Base-by-base conservation (phyloP, 139 green algal species). In the Chlorella sp. region DNA sequence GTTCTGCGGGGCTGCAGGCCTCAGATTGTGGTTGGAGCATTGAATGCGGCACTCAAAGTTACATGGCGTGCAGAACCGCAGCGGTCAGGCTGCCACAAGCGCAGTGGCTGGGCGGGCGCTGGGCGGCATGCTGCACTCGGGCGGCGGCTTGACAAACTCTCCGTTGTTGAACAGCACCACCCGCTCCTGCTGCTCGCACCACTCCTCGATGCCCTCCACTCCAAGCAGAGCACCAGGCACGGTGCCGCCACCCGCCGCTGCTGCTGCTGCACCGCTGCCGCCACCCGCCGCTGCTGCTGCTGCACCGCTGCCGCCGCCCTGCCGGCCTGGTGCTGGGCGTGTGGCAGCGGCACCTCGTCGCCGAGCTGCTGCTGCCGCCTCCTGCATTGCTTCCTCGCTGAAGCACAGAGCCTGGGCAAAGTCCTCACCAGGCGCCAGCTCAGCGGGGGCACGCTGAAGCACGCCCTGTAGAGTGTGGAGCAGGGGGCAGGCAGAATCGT, bases 321-420 rank as follows among this genome's bases (percentile, higher is more conserved):
- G 17, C 72, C 51, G 28, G n/a, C 72, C 44, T 17, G 44, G 11
- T 20, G n/a, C 71, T 7, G n/a, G n/a, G 15, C 2, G 68, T 2
- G 44, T 12, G 72, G 72, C 72, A 28, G 3, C 72, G 17, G 55
- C 47, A 2, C 30, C 55, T 36, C 55, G 74, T 21, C 55, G 74
- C 55, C 55, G 74, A 9, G 74, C 55, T 21, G 51, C 38, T 20
- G 78, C 78, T 11, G 78, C 63, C n/a, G 63, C 78, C 62, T 74
- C 81, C 57, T 70, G 51, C 38, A 73, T 7, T 0, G 81, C 68
- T 34, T 86, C 81, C 55, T 86, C 81, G 26, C 81, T 86, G 55
- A 86, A 86, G 28, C 69, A 80, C 32, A 86, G 55, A 18, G 60
- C 30, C 28, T 86, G 81, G 5, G 81, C 72, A 38, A 80, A 86